A percentile compares a stretch with the other conserved stretches of the same genome.
Evolutionary conservation across 2,329 filamentous ascomycete genomes (phyloP).

Genomic region (Fusarium setosum): DNA sequence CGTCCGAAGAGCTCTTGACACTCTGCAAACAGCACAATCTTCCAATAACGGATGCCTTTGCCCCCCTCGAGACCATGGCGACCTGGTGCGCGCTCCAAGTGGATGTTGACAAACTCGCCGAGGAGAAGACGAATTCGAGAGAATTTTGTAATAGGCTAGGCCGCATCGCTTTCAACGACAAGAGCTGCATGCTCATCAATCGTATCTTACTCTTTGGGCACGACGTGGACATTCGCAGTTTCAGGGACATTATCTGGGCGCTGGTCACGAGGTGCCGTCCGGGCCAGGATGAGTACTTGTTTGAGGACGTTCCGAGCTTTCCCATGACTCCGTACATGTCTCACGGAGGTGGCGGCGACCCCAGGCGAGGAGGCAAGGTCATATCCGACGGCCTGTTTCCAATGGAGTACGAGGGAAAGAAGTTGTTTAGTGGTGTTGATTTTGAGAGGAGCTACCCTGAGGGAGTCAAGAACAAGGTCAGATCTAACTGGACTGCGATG

Average conservation of each 20-base stretch:
- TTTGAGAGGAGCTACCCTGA: conserved; percentile 50
- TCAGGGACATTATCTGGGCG: conserved; percentile 61
- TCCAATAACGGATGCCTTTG: conserved; percentile 56
- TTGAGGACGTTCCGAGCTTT: conserved; percentile 55
- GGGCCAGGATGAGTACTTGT: conserved; percentile 55
- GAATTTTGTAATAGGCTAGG: conserved; percentile 25
- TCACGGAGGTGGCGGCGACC: conserved; percentile 50
- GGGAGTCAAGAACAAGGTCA: conserved; percentile 9
- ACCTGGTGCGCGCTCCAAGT: conserved; percentile 65
- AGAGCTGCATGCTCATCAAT: conserved; percentile 56
- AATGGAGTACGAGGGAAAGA: conserved; percentile 52
- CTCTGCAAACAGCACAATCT: conserved; percentile 43
- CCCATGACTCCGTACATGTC: conserved; percentile 60
- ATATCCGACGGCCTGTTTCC: conserved; percentile 57
- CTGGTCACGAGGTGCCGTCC: conserved; percentile 60
- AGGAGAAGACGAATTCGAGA: conserved; percentile 31
- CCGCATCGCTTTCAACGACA: conserved; percentile 10
- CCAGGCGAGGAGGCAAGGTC: conserved; percentile 55
- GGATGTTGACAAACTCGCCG: conserved; percentile 66
- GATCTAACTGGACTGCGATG: neutral
- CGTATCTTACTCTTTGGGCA: conserved; percentile 58
- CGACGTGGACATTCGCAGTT: conserved; percentile 59
- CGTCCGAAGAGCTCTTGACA: neutral
- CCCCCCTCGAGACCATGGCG: conserved; percentile 59
- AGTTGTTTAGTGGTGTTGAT: conserved; percentile 42